Evolutionary conservation across 306 rosid genomes (phyloP).

Genomic region (Lathyrus sativus): DNA sequence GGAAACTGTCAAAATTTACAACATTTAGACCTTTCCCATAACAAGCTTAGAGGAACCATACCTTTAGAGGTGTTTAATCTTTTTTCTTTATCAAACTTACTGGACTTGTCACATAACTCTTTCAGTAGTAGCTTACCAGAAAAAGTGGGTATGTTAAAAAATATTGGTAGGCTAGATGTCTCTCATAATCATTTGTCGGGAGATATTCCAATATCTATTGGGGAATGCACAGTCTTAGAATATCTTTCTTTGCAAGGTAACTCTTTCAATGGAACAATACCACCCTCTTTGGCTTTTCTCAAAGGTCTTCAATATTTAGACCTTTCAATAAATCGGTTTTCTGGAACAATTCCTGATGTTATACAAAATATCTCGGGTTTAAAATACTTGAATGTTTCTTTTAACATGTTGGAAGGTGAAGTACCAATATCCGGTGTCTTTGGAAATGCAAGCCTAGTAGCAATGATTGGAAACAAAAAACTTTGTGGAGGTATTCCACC

Average conservation of each 20-base stretch:
- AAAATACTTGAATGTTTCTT: neutral
- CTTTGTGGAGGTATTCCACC: neutral
- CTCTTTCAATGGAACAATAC: conserved; percentile 40
- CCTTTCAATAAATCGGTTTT: conserved; percentile 42
- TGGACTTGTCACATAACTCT: conserved; percentile 41
- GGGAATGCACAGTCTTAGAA: conserved; percentile 38
- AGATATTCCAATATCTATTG: conserved; percentile 42
- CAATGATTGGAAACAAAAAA: neutral
- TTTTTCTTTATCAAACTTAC: neutral
- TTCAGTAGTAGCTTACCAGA: conserved; percentile 33
- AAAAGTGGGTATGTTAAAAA: conserved; percentile 34
- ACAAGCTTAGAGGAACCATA: conserved; percentile 37
- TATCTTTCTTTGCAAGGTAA: conserved; percentile 35
- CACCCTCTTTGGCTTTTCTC: conserved; percentile 34
- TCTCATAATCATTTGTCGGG: conserved; percentile 38
- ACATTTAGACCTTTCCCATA: neutral
- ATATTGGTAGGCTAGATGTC: neutral
- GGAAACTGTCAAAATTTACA: conserved; percentile 31
- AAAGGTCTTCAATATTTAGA: conserved; percentile 36
- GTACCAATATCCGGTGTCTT: neutral
- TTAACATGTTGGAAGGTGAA: neutral
- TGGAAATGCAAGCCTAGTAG: neutral
- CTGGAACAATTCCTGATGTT: conserved; percentile 1
- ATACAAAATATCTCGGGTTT: neutral
- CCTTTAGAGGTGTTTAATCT: conserved; percentile 31